Evolutionary conservation across 225 moss, liverwort and hornwort species (phyloP).

Genomic region (Pseudisothecium myosuroides): DNA sequence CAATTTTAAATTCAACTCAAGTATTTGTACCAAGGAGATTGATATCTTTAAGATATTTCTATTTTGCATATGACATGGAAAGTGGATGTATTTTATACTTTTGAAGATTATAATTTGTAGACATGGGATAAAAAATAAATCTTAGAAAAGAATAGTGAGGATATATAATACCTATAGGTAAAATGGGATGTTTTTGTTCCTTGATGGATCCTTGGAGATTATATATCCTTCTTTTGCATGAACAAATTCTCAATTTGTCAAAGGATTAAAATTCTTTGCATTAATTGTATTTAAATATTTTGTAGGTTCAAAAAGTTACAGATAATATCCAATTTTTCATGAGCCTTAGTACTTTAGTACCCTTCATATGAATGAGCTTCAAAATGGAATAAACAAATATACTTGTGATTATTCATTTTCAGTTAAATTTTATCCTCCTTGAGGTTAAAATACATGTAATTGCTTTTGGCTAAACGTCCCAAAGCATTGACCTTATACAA

Average conservation of each 20-base stretch:
- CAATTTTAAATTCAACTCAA: no score
- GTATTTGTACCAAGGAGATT: background rate
- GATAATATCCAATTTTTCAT: background rate
- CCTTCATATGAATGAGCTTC: background rate
- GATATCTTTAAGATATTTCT: background rate
- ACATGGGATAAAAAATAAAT: background rate
- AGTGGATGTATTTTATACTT: background rate
- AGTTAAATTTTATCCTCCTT: background rate
- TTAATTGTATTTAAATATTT: background rate
- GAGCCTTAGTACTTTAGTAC: background rate
- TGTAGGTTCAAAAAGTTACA: background rate
- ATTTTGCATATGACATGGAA: background rate
- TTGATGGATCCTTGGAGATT: background rate
- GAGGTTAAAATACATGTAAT: no score
- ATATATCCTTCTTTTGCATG: accelerated
- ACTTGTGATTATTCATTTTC: background rate
- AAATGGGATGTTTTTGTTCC: background rate
- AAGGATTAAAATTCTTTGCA: background rate
- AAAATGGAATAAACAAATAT: background rate
- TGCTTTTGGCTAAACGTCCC: background rate
- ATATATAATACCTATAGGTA: background rate
- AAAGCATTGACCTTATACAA: no score
- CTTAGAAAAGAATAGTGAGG: accelerated
- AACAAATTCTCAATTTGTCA: accelerated
- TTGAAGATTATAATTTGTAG: background rate